Conservation (phyloP, 1,139 yeast genomes). For the Yamadazyma conglobata region DNA sequence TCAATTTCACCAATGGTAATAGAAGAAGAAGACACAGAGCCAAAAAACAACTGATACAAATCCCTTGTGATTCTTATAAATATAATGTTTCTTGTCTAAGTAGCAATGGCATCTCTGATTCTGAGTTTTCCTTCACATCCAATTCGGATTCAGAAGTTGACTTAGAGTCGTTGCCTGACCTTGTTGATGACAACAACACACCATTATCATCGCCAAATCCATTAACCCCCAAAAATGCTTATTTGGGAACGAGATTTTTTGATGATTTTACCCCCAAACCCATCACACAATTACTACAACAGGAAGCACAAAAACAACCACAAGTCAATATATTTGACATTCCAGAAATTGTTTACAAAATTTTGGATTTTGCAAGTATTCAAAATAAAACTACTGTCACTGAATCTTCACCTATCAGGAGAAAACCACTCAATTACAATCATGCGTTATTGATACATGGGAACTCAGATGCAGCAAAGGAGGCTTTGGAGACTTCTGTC, state of each 20-base stretch:
- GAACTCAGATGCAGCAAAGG: constrained; percentile 45
- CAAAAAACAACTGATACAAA: constrained; percentile 2
- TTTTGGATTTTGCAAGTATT: constrained; percentile 57
- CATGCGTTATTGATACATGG: constrained; percentile 54
- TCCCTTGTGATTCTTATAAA: too few relatives aligned
- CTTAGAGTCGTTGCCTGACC: constrained; percentile 37
- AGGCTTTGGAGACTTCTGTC: constrained; percentile 43
- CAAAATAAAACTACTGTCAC: constrained; percentile 35
- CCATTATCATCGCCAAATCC: constrained; percentile 25
- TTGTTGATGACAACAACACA: constrained; percentile 27
- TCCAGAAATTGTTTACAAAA: constrained; percentile 71
- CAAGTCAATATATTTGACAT: constrained; percentile 56
- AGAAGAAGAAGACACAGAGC: constrained; percentile 8
- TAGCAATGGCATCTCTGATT: constrained; percentile 9
- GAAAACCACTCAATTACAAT: constrained; percentile 63
- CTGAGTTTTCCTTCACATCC: constrained; percentile 19
- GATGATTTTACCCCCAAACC: constrained; percentile 8
- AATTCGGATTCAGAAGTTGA: constrained; percentile 23
- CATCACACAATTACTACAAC: neutral
- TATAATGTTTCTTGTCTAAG: too few relatives aligned
- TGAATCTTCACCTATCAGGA: constrained; percentile 64
- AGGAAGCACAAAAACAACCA: neutral
- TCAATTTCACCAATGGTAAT: neutral
- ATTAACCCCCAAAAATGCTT: constrained; percentile 7
- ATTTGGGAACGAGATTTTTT: constrained; percentile 2